Conservation (phyloP, 768 basidiomycete genomes). For the Thelephora ganbajun region DNA sequence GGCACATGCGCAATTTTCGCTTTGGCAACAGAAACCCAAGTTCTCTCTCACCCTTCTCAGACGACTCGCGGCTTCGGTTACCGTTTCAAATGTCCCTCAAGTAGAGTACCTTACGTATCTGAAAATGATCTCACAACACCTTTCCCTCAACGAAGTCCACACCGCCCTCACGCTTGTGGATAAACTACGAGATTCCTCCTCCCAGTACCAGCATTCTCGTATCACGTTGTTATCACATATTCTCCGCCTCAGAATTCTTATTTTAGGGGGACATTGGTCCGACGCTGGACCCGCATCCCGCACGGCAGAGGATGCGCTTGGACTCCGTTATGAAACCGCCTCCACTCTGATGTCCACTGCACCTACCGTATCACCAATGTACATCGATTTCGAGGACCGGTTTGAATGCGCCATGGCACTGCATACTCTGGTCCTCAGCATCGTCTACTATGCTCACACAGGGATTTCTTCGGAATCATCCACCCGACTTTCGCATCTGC, state of each 20-base stretch:
- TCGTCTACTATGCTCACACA: slow-evolving; percentile 47
- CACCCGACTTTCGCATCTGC: slow-evolving; percentile 41
- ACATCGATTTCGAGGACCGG: slow-evolving; percentile 18
- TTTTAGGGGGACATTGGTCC: slow-evolving; percentile 41
- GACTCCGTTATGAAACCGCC: slow-evolving; percentile 20
- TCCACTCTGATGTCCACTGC: slow-evolving; percentile 11
- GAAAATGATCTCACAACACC: slow-evolving; percentile 33
- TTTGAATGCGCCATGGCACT: slow-evolving; percentile 30
- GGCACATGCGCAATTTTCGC: slow-evolving; percentile 46
- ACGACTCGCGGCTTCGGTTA: slow-evolving; percentile 33
- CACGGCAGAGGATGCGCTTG: slow-evolving; percentile 35
- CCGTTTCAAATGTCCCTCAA: slow-evolving; percentile 35
- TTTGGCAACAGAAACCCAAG: slow-evolving; percentile 38
- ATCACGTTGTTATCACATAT: slow-evolving; percentile 39
- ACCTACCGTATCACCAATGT: slow-evolving; percentile 4
- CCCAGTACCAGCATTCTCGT: slow-evolving; percentile 21
- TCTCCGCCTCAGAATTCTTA: slow-evolving; percentile 41
- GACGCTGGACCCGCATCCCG: slow-evolving; percentile 33
- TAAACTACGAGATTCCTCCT: slow-evolving; percentile 19
- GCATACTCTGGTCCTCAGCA: slow-evolving; percentile 48
- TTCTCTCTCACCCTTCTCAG: slow-evolving; percentile 46
- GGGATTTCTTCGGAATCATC: slow-evolving; percentile 35
- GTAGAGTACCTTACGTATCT: slow-evolving; percentile 42
- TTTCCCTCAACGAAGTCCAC: slow-evolving; percentile 21
- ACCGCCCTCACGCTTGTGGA: slow-evolving; percentile 18